Conservation (phyloP, 441 rosid genomes). For the Adansonia madagascariensis region DNA sequence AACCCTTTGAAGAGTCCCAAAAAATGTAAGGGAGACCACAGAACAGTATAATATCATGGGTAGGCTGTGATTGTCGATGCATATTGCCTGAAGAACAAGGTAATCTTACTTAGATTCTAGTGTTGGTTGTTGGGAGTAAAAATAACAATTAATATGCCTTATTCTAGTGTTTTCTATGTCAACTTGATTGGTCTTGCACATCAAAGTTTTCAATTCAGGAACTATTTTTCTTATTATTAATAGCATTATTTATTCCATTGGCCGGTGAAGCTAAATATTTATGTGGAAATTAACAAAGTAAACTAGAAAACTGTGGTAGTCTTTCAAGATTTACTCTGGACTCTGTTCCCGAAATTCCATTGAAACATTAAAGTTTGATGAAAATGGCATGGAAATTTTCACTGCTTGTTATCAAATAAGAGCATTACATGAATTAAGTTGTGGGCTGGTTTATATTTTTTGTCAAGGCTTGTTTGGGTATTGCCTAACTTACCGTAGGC, state of each 20-base stretch:
- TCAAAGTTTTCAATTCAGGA: background rate
- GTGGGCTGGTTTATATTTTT: background rate
- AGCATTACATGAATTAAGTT: background rate
- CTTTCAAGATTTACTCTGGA: background rate
- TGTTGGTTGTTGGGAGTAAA: slow-evolving; percentile 31
- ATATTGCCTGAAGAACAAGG: slow-evolving; percentile 8
- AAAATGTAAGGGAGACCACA: background rate
- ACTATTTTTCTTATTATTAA: background rate
- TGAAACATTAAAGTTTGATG: background rate
- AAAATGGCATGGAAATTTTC: background rate
- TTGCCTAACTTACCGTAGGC: too few species aligned
- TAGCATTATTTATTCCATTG: background rate
- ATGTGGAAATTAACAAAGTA: background rate
- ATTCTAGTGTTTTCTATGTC: background rate
- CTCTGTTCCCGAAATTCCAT: background rate
- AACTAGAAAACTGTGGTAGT: background rate
- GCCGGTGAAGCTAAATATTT: slow-evolving; percentile 15
- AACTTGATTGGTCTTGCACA: slow-evolving; percentile 12
- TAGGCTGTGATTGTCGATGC: slow-evolving; percentile 25
- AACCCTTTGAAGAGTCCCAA: background rate
- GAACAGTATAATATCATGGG: background rate
- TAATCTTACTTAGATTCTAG: slow-evolving; percentile 28
- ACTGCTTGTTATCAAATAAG: background rate
- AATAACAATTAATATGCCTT: background rate
- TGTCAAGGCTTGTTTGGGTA: background rate